These are phyloP conservation scores for Cyberlindnera saturnus DNA, from an alignment of 805 yeast genomes.

Conservation along the genomic window DNA sequence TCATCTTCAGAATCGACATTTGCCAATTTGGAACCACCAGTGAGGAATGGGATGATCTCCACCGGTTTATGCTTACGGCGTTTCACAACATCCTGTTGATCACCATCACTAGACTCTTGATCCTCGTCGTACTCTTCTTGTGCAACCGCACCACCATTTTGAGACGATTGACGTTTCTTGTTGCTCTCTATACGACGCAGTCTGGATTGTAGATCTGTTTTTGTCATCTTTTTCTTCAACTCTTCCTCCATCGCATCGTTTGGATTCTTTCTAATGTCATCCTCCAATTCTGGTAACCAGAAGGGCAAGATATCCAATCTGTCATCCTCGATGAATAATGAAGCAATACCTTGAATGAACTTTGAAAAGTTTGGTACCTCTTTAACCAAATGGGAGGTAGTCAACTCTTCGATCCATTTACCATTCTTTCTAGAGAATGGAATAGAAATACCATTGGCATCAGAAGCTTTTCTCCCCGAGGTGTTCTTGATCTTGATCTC, in stretches of 20 bases:
- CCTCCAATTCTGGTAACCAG: conserved; percentile 89
- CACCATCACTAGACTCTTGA: conserved; percentile 45
- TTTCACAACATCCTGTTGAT: conserved; percentile 33
- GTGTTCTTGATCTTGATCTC: conserved; percentile 68
- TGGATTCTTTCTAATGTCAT: conserved; percentile 72
- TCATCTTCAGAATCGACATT: conserved; percentile 82
- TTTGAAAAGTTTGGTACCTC: conserved; percentile 93
- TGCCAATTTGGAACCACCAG: conserved; percentile 38
- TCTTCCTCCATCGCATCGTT: conserved; percentile 70
- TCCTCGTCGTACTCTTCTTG: conserved; percentile 40
- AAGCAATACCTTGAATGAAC: conserved; percentile 88
- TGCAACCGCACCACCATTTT: neutral
- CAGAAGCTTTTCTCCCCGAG: conserved; percentile 29
- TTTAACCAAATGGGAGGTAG: conserved; percentile 76
- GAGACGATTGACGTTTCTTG: conserved; percentile 3
- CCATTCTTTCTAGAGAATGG: conserved; percentile 44
- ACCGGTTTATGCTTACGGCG: conserved; percentile 17
- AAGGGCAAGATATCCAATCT: conserved; percentile 85
- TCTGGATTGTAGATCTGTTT: conserved; percentile 33
- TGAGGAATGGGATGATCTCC: conserved; percentile 30
- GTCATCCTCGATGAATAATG: conserved; percentile 84
- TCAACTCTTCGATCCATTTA: conserved; percentile 83
- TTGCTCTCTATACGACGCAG: conserved; percentile 26
- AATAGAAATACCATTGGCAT: conserved; percentile 27
- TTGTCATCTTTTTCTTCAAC: conserved; percentile 41